A percentile compares a stretch with the other conserved stretches of the same genome.
phyloP scores from a whole-genome alignment of 164 flowering plant species.

The Macadamia integrifolia region DNA sequence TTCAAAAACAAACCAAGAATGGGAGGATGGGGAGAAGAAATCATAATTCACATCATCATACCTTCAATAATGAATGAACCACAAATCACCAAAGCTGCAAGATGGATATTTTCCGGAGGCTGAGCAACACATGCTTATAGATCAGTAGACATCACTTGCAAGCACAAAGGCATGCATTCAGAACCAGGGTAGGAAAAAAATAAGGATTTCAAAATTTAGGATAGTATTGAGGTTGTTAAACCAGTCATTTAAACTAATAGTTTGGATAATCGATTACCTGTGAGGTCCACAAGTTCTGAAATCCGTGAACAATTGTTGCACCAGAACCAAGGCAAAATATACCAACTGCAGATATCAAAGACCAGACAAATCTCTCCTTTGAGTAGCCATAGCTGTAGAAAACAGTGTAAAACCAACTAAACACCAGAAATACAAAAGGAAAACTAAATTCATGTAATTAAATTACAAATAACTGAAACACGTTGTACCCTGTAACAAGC shows the following conservation, averaged over 20 bases:
- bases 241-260: neutral
- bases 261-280: constrained; percentile 37
- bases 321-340: constrained; percentile 99
- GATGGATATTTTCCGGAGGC: constrained; percentile 73
- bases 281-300: constrained; percentile 86
- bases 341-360: constrained; percentile 98
- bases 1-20: neutral
- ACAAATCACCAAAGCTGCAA: constrained; percentile 92
- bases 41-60: constrained; percentile 15
- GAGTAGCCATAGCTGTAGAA: constrained; percentile 90
- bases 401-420: neutral
- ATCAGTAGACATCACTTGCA: constrained; percentile 11
- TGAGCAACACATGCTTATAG: constrained; percentile 29
- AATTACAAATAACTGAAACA: neutral
- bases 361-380: constrained; percentile 98
- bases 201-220: neutral
- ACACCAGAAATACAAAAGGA: neutral
- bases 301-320: constrained; percentile 92
- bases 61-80: constrained; percentile 96
- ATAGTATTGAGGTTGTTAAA: neutral
- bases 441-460: neutral
- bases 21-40: neutral
- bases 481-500: no score
- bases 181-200: neutral
- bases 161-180: neutral